Evolutionary conservation across 2,329 filamentous ascomycete species (phyloP), one percentile per base, ranked within the genome.

Genomic region (Xylariales sp.): DNA sequence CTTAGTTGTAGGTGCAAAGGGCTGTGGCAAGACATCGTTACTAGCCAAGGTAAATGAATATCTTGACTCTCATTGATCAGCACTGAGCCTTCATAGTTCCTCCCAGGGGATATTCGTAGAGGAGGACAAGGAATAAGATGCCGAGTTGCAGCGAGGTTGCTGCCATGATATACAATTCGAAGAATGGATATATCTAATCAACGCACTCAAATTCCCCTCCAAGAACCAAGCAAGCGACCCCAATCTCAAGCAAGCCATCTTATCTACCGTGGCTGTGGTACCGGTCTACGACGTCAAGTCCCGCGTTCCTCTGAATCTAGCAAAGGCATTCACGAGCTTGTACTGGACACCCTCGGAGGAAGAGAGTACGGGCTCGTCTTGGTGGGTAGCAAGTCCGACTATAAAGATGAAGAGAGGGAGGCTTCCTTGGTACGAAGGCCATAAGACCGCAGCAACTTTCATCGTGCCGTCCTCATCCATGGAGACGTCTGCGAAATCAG

Each of bases 21-120:
- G 62, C 1, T 60, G 58, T 31, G 66, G 66, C n/a, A 70, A 70
- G 50, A 68, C 65, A 7, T 58, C 64, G 4, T 52, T 69, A 5
- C 44, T 69, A 10, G 63, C 61, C 4, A 58, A 59, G 47, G 65
- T 68, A 51, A 48, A 44, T 31, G 16, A 11, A 33, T 3, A 18
- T 28, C 10, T 25, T 29, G 7, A 25, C 12, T 41, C 14, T 29
- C 4, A 3, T 33, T 37, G 8, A 8, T 27, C n/a, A n/a, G 24
- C 24, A 27, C 24, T 27, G n/a, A 27, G 8, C 24, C 8, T 27
- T 8, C n/a, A n/a, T 27, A 27, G 24, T 27, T 27, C n/a, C 24
- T 8, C 8, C 7, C 24, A n/a, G 24, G n/a, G 7, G 24, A 27
- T 27, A 8, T 27, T 8, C 24, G 8, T 27, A 27, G 24, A 8